Base-by-base conservation (phyloP, 257 asterid species). In the Rauvolfia tetraphylla region DNA sequence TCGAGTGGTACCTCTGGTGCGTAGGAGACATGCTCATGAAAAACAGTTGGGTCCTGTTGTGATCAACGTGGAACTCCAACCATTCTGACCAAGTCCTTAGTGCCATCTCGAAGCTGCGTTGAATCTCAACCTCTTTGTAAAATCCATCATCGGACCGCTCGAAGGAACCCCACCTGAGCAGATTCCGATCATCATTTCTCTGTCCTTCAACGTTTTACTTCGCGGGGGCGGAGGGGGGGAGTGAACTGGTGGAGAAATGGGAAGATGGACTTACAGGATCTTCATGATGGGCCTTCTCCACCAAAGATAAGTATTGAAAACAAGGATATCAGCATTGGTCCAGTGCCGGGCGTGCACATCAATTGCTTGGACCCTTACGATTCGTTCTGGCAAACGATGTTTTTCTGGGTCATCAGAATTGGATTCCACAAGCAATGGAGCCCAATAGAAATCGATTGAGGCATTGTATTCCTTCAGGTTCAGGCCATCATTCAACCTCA, bases 1-100 rank as follows among this genome's bases (percentile, higher is more conserved):
- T 10, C 11, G 17, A 46, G 15, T 46, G 41, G 8, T 56, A 42
- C 98, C 92, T 88, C 79, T 89, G 89, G 17, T 94, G 98, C 10
- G 91, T 88, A 9, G 98, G 98, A 1, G 97, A 92, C 93, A 94
- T 86, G 88, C 90, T 86, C 88, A 94, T 86, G 85, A 92, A 92
- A 59, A 86, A 92, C 25, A 94, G 61, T 59, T 77, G 90, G 20
- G 97, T 86, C 76, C 88, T 92, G 74, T 83, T 82, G 39, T 92
- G 90, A 74, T 94, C 85, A 68, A 94, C 88, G 61, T 94, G 97
- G 65, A 90, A 86, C 83, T 92, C 96, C 84, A 92, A 51, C 98
- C 98, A 94, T 51, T 94, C 97, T 2, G 97, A 83, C 97, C 98
- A 92, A 4, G 97, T 90, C 72, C 78, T 89, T 8, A 92, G 79